Conservation (phyloP, 192 early-diverging fungal species). For the Pilaira anomala region DNA sequence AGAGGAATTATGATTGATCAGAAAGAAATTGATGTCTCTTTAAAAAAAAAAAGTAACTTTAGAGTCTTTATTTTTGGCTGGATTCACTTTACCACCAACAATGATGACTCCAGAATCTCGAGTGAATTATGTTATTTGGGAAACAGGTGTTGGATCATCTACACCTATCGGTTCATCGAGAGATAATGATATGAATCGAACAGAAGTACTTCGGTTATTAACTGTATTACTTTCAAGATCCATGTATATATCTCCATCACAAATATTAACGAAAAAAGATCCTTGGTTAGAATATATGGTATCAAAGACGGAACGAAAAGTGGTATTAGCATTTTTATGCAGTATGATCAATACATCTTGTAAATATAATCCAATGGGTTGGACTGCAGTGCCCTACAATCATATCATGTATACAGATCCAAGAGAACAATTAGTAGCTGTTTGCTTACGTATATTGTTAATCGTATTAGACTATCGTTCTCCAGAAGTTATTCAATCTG, state of each 20-base stretch:
- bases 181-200: constrained; percentile 65
- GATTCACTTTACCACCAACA: constrained; percentile 64
- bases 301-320: constrained; percentile 58
- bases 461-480: constrained; percentile 68
- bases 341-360: constrained; percentile 81
- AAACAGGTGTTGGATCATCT: constrained; percentile 71
- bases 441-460: constrained; percentile 63
- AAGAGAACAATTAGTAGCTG: constrained; percentile 65
- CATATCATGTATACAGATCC: constrained; percentile 74
- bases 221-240: constrained; percentile 73
- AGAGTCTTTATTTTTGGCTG: constrained; percentile 61
- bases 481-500: constrained; percentile 14
- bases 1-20: background rate
- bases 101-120: constrained; percentile 27
- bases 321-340: constrained; percentile 78
- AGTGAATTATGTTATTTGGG: constrained; percentile 73
- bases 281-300: constrained; percentile 55
- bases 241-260: constrained; percentile 67
- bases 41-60: constrained; percentile 18
- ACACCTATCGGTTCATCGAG: constrained; percentile 62
- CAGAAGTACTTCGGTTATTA: constrained; percentile 76
- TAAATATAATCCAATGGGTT: constrained; percentile 79
- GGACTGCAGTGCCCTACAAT: constrained; percentile 79
- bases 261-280: constrained; percentile 49
- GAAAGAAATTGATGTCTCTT: background rate